Evolutionary conservation across 164 flowering plant species (phyloP), one percentile per base, ranked within the genome.

Genomic region (Akebia trifoliata): DNA sequence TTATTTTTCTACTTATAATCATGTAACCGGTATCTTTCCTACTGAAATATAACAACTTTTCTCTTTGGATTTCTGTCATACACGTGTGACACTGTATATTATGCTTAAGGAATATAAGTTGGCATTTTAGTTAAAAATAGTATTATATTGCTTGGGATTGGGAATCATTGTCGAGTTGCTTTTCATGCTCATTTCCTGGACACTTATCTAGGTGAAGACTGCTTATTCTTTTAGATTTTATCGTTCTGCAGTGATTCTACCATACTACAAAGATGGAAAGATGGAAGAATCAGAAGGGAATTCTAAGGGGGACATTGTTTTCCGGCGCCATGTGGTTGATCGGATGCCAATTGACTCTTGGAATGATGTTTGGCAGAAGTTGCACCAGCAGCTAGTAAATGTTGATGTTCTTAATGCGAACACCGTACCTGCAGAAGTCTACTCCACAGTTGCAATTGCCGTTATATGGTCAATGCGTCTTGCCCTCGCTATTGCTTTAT

Each of bases 381-480:
- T 92, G 76, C 96, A 92, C 64, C 86, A 87, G 36, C 98, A 92
- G 66, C 62, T 92, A 32, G 87, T 89, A 50, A 86, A 89, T 69
- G 90, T 92, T 62, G 98, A 92, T 66, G 95, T 92, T 52, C 11
- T 73, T 54, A 78, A 89, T 71, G 82, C 78, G 54, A 61, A 86
- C 49, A 29, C 87, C 1, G 86, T 86, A 43, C 83, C 78, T 65
- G 85, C 83, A 18, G 93, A 92, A 74, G 75, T 92, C n/a, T 92
- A 92, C 69, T 78, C 98, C n/a, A 74, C 85, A 15, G 67, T 85
- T 60, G 93, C 93, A 40, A 84, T 84, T 62, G 82, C 91, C 58
- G 96, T 92, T 53, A 72, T 92, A 62, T 92, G 98, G 98, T 77
- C 87, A 28, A 89, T 92, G 95, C 83, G 96, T 46, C 87, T 91